Evolutionary conservation across 352 stramenopile species (phyloP).

Genomic region (Pythium insidiosum): DNA sequence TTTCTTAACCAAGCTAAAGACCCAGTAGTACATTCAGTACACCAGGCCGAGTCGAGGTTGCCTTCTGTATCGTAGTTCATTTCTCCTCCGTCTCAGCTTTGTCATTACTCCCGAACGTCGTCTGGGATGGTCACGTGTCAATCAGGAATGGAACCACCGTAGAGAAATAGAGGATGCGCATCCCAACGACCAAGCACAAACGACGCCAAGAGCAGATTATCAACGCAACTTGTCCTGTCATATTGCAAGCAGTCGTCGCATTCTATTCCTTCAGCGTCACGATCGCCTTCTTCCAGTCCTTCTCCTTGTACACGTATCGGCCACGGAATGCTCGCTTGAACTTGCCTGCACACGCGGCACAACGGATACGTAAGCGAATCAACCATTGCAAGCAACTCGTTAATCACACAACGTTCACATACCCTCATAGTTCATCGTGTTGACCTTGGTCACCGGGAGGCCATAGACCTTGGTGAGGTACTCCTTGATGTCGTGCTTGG

Average conservation of each 20-base stretch:
- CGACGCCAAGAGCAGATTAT: too few relatives aligned
- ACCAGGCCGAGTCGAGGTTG: slow-evolving; percentile 11
- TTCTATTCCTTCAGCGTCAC: slow-evolving; percentile 82
- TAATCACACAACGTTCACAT: too few relatives aligned
- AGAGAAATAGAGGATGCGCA: too few relatives aligned
- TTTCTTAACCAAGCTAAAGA: too few relatives aligned
- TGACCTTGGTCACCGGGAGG: slow-evolving; percentile 91
- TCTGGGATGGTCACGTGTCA: too few relatives aligned
- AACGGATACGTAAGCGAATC: not conserved
- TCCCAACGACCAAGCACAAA: too few relatives aligned
- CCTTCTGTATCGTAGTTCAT: slow-evolving; percentile 4
- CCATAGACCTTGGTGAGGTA: slow-evolving; percentile 96
- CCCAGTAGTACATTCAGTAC: slow-evolving; percentile 23
- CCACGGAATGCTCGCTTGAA: slow-evolving; percentile 84
- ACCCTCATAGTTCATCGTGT: slow-evolving; percentile 94
- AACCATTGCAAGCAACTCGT: too few relatives aligned
- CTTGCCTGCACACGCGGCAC: slow-evolving; percentile 48
- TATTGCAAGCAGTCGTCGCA: not conserved
- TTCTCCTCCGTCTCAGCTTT: too few relatives aligned
- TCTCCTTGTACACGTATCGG: slow-evolving; percentile 88
- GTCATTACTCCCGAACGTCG: too few relatives aligned
- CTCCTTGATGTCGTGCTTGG: slow-evolving; percentile 97
- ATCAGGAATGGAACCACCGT: too few relatives aligned
- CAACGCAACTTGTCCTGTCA: too few relatives aligned
- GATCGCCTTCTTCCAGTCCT: slow-evolving; percentile 91